These are phyloP conservation scores for Prillingera fragicola DNA, from an alignment of 1,284 basidiomycete species.

Conservation along the genomic window DNA sequence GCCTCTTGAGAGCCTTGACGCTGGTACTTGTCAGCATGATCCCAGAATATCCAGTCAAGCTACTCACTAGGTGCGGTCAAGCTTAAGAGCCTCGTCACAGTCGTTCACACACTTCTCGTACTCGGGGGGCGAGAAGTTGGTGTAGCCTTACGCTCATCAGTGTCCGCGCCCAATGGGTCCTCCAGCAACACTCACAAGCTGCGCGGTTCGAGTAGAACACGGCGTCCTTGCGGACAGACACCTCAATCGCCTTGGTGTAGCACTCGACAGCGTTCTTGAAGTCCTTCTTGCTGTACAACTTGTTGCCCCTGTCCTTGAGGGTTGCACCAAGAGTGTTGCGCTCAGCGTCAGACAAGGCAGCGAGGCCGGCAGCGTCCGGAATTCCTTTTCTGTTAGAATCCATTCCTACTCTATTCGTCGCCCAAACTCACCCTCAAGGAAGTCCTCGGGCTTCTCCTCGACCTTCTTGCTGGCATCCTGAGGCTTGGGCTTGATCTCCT, in stretches of 20 bases:
- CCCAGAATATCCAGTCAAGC: not conserved
- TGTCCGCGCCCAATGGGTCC: not conserved
- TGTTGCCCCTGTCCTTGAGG: slow-evolving; percentile 86
- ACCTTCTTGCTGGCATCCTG: slow-evolving; percentile 41
- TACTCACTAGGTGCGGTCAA: slow-evolving; percentile 68
- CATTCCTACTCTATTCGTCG: too few relatives aligned
- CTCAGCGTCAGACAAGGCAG: slow-evolving; percentile 49
- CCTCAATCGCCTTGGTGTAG: slow-evolving; percentile 87
- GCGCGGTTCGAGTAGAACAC: slow-evolving; percentile 98
- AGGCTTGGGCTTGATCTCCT: slow-evolving; percentile 56
- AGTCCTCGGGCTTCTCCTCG: slow-evolving; percentile 27
- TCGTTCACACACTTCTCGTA: slow-evolving; percentile 82
- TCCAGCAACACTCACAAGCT: slow-evolving; percentile 63
- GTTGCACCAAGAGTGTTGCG: slow-evolving; percentile 67
- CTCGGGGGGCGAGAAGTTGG: slow-evolving; percentile 81
- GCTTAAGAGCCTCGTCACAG: slow-evolving; percentile 79
- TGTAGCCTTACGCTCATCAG: slow-evolving; percentile 66
- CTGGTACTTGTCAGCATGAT: slow-evolving; percentile 17
- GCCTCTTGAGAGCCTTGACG: slow-evolving; percentile 91
- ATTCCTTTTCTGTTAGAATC: slow-evolving; percentile 26
- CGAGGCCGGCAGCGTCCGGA: slow-evolving; percentile 32
- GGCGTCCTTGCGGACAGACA: slow-evolving; percentile 77
- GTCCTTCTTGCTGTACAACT: slow-evolving; percentile 73
- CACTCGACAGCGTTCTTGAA: slow-evolving; percentile 71
- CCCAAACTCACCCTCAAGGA: slow-evolving; percentile 46